Evolutionary conservation across 805 yeast species (phyloP).

Genomic region (Candida krabiensis): DNA sequence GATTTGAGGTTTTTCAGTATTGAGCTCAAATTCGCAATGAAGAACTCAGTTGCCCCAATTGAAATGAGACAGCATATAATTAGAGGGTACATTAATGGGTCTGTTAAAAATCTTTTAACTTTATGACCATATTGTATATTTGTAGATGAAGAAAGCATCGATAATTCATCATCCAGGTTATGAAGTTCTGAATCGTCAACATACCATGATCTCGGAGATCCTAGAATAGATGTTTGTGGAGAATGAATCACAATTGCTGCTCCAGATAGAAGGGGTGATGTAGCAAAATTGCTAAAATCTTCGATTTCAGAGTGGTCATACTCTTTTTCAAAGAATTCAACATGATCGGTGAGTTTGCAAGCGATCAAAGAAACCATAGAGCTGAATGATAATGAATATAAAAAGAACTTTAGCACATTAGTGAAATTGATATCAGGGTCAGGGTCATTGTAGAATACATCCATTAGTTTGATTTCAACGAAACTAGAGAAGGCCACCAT

Average conservation of each 20-base stretch:
- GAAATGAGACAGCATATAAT: slow-evolving; percentile 63
- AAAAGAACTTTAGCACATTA: slow-evolving; percentile 23
- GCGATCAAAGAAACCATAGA: slow-evolving; percentile 25
- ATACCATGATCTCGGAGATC: slow-evolving; percentile 32
- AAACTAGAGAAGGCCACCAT: slow-evolving; percentile 35
- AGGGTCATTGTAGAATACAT: slow-evolving; percentile 14
- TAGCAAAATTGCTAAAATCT: slow-evolving; percentile 30
- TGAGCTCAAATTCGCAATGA: slow-evolving; percentile 74
- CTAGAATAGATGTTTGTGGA: slow-evolving; percentile 23
- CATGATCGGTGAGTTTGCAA: slow-evolving; percentile 30
- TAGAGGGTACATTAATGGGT: slow-evolving; percentile 64
- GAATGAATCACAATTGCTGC: slow-evolving; percentile 32
- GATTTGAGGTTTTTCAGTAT: slow-evolving; percentile 26
- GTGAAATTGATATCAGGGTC: slow-evolving; percentile 22
- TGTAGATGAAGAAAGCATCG: slow-evolving; percentile 24
- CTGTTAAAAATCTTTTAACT: slow-evolving; percentile 27
- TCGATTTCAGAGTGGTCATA: slow-evolving; percentile 24
- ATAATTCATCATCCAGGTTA: slow-evolving; percentile 29
- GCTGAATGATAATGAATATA: slow-evolving; percentile 15
- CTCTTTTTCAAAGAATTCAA: slow-evolving; percentile 26
- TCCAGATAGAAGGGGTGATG: slow-evolving; percentile 34
- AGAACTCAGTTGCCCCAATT: slow-evolving; percentile 85
- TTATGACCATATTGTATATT: slow-evolving; percentile 11
- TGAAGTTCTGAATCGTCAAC: slow-evolving; percentile 24
- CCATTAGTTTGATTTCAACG: slow-evolving; percentile 29